Base-by-base conservation (phyloP, 179 eudicot genomes). In the Amaranthus tricolor region DNA sequence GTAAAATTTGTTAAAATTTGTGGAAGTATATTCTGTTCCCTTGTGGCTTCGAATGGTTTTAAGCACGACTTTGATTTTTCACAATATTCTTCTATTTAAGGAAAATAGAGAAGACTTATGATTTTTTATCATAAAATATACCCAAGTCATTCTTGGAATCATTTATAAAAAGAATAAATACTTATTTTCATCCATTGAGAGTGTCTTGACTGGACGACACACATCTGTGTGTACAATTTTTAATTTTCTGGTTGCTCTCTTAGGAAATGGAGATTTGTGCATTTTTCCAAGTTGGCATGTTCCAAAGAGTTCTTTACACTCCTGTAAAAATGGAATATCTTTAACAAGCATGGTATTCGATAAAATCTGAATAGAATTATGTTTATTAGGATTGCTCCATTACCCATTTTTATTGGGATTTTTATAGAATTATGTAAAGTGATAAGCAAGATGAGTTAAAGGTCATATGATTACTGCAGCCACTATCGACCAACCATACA, bases 151-250 rank as follows among this genome's bases (percentile, higher is more conserved):
- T n/a, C n/a, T n/a, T n/a, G n/a, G n/a, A n/a, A n/a, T n/a, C 75
- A 53, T 43, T 9, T 44, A 53, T 62, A 20, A 77, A 77, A 2
- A 71, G 20, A 14, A 71, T 66, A 77, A 77, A 14, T 71, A 71
- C 43, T 17, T 70, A 17, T 48, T 77, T 14, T 48, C 21, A 45
- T 19, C 40, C 24, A 54, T 24, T 3, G 65, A 43, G 0, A 21
- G 76, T 13, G 71, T 70, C 1, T 10, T 71, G 58, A 77, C 64
- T 3, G 71, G 80, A n/a, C 66, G 56, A 54, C 76, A 77, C 5
- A 71, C 71, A n/a, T n/a, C n/a, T n/a, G n/a, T n/a, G n/a, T n/a
- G n/a, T n/a, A n/a, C n/a, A n/a, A n/a, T n/a, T n/a, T n/a, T n/a
- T n/a, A n/a, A n/a, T n/a, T n/a, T n/a, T n/a, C n/a, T n/a, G n/a